Percentiles rank a stretch among this genome's conserved stretches.
Evolutionary conservation across 495 filamentous ascomycete genomes (phyloP).

Genomic region (Neurospora sp.): DNA sequence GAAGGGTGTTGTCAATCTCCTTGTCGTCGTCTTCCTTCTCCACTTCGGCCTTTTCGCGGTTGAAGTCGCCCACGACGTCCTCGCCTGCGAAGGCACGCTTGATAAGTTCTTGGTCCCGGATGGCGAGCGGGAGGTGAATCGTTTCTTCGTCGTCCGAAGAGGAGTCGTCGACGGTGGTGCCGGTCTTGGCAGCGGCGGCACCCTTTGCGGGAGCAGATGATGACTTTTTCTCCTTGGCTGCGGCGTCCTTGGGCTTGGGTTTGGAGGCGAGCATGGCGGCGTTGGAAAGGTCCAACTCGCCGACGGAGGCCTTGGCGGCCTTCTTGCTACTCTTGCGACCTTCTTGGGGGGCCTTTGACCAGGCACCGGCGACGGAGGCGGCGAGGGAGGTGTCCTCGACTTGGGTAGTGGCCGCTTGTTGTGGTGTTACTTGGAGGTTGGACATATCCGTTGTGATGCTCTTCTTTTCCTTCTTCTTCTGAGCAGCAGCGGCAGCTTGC

Average conservation of each 20-base stretch:
- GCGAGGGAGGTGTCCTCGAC: not conserved
- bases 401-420: not conserved
- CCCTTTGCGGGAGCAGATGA: not conserved
- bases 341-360: not conserved
- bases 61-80: slow-evolving; percentile 77
- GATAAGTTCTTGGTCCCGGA: slow-evolving; percentile 72
- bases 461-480: slow-evolving; percentile 2
- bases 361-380: slow-evolving; percentile 2
- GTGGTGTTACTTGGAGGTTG: not conserved
- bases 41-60: slow-evolving; percentile 64
- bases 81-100: slow-evolving; percentile 82
- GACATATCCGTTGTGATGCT: not conserved
- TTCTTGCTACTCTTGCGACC: slow-evolving; percentile 22
- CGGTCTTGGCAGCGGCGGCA: not conserved
- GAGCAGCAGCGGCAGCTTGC: slow-evolving; percentile 6
- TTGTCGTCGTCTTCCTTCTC: slow-evolving; percentile 77
- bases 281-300: slow-evolving; percentile 31
- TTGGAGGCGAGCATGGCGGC: slow-evolving; percentile 22
- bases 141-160: slow-evolving; percentile 49
- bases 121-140: slow-evolving; percentile 48
- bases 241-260: slow-evolving; percentile 14
- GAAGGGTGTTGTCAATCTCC: slow-evolving; percentile 71
- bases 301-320: slow-evolving; percentile 13
- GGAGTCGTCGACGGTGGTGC: slow-evolving; percentile 12
- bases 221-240: not conserved